Evolutionary conservation across 768 basidiomycete species (phyloP).

Genomic region (Amanita inopinata): DNA sequence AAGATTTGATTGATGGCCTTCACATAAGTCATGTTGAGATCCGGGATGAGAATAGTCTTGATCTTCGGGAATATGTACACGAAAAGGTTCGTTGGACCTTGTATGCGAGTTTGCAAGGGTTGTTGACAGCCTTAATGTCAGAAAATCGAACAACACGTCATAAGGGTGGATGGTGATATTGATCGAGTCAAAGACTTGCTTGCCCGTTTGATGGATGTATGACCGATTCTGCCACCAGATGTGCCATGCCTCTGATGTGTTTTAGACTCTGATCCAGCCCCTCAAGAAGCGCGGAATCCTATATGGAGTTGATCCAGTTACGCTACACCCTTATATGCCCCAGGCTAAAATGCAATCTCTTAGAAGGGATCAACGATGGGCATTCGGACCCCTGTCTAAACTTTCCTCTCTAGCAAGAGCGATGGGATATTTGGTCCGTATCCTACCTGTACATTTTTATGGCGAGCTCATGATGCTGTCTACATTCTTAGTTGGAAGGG

Average conservation of each 20-base stretch:
- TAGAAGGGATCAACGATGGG: conserved; percentile 33
- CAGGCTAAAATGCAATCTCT: conserved; percentile 33
- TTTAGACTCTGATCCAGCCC: conserved; percentile 25
- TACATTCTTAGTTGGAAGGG: conserved; percentile 60
- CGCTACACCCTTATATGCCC: conserved; percentile 58
- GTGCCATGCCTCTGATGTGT: conserved; percentile 3
- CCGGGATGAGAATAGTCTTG: conserved; percentile 82
- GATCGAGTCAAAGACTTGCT: conserved; percentile 57
- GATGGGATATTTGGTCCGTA: conserved; percentile 78
- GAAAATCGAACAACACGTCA: conserved; percentile 70
- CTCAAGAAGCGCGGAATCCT: conserved; percentile 33
- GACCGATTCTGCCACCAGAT: conserved; percentile 12
- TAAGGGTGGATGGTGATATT: conserved; percentile 64
- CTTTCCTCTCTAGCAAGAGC: conserved; percentile 60
- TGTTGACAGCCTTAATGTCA: conserved; percentile 19
- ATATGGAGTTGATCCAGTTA: conserved; percentile 40
- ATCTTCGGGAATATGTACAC: conserved; percentile 78
- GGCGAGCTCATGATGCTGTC: conserved; percentile 2
- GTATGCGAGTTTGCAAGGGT: not conserved
- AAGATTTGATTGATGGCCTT: conserved; percentile 81
- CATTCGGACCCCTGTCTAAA: conserved; percentile 38
- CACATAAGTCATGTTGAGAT: conserved; percentile 96
- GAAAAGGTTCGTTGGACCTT: conserved; percentile 69
- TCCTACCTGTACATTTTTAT: not conserved
- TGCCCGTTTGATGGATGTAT: conserved; percentile 64